Evolutionary conservation across 2,329 filamentous ascomycete species (phyloP), one percentile per base, ranked within the genome.

Genomic region (Alternaria brassicae): DNA sequence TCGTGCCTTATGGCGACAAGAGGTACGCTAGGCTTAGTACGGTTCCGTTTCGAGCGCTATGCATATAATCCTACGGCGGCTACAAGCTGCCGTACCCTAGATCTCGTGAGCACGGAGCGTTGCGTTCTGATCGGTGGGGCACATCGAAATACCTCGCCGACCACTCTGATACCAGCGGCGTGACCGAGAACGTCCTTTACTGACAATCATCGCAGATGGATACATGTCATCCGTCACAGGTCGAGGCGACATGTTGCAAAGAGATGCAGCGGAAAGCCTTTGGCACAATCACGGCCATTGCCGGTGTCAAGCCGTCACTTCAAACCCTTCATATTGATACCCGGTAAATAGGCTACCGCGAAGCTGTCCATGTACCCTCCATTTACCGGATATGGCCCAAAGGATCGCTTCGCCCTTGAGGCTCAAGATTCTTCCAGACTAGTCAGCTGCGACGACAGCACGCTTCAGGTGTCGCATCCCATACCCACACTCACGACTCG

Each of bases 31-130:
- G 17, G 34, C 44, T 37, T 56, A 41, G 25, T 49, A 41, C 47
- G 37, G 19, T 59, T 59, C 56, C 56, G 48, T 45, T 59, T 59
- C 44, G 30, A 55, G 51, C 56, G 37, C 17, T 59, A 37, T 56
- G 56, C 56, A 56, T 49, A 13, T 12, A 37, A 55, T 42, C 51
- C 39, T 28, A 34, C 39, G 21, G 17, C 56, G 51, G 51, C 17
- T 56, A 50, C 56, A 50, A 21, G 28, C 12, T 56, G 25, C 56
- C 56, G 50, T 55, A 23, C 36, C 44, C 30, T 49, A 55, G 30
- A 55, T 50, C 9, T 28, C 23, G 25, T 44, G 13, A 49, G 37
- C 50, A 58, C 49, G 56, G 56, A 54, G 41, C 30, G 34, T 41
- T 27, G 39, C 19, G 30, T 52, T 49, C 54, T 56, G 41, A 28